A percentile compares a stretch with the other conserved stretches of the same genome.
Evolutionary conservation across 768 basidiomycete species (phyloP).

Genomic region (Boletus rufocinnamomeus): DNA sequence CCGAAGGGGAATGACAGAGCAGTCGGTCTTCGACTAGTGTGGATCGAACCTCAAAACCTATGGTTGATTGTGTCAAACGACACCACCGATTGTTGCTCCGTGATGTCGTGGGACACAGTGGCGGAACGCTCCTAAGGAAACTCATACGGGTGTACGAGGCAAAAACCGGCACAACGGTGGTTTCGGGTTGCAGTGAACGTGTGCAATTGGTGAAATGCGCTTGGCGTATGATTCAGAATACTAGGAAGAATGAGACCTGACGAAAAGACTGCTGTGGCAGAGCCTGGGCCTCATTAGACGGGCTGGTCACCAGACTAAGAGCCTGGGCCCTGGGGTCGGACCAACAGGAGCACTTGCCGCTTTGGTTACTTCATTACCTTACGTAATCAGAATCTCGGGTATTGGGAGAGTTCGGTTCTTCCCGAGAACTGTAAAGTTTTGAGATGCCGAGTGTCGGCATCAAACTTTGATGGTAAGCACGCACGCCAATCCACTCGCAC

Average conservation of each 20-base stretch:
- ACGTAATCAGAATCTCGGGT: no score
- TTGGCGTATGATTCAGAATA: no score
- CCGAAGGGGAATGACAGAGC: not conserved
- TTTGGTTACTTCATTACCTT: no score
- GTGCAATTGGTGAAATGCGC: not conserved
- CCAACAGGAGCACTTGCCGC: no score
- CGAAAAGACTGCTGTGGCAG: no score
- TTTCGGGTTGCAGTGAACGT: not conserved
- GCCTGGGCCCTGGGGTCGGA: no score
- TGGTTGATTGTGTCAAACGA: not conserved
- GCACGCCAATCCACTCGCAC: not conserved
- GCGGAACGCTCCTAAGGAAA: no score
- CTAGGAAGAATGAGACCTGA: no score
- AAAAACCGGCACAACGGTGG: no score
- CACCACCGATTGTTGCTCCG: not conserved
- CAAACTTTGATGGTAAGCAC: constrained; percentile 19
- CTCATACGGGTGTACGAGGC: not conserved
- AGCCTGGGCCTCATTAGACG: no score
- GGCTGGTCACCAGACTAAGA: no score
- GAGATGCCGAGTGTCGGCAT: constrained; percentile 23
- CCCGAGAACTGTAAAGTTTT: constrained; percentile 22
- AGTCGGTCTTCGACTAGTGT: not conserved
- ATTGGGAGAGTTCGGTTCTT: not conserved
- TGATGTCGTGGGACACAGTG: not conserved
- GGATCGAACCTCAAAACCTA: not conserved